A percentile compares a stretch with the other conserved stretches of the same genome.
These are phyloP conservation scores for Brassica rapa DNA, from an alignment of 345 rosid genomes.

Conservation along the genomic window DNA sequence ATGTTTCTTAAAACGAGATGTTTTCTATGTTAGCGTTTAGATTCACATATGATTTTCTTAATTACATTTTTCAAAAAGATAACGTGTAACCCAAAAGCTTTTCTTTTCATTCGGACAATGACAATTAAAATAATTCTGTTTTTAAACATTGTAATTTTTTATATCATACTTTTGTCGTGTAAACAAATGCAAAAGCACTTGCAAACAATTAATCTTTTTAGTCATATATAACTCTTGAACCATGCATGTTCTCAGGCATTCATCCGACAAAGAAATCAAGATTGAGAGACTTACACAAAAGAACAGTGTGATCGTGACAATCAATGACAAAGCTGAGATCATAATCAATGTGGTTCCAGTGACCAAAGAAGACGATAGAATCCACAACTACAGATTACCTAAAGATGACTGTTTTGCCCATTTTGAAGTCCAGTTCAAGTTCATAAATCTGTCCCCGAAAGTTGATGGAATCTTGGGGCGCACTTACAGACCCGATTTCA, in stretches of 20 bases:
- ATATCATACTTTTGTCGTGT: too few species aligned
- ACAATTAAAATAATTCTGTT: not conserved
- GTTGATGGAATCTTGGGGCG: slow-evolving; percentile 66
- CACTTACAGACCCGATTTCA: slow-evolving; percentile 56
- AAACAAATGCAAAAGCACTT: not conserved
- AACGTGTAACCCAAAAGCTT: too few species aligned
- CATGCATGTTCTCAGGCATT: not conserved
- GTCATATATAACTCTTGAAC: not conserved
- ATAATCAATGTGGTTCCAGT: slow-evolving; percentile 60
- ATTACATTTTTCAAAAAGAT: too few species aligned
- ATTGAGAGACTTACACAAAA: slow-evolving; percentile 52
- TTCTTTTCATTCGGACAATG: too few species aligned
- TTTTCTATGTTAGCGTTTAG: too few species aligned
- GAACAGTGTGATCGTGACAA: slow-evolving; percentile 48
- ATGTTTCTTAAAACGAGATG: too few species aligned
- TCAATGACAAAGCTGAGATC: slow-evolving; percentile 49
- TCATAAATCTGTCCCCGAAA: slow-evolving; percentile 48
- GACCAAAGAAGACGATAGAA: slow-evolving; percentile 60
- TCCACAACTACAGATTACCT: slow-evolving; percentile 58
- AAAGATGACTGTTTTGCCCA: slow-evolving; percentile 56
- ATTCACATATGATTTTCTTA: too few species aligned
- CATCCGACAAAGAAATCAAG: slow-evolving; percentile 28
- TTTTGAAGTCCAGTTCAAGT: slow-evolving; percentile 61
- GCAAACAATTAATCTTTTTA: not conserved
- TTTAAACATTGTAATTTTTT: not conserved